Base-by-base conservation (phyloP, 208 protist genomes). In the Trypanosoma theileri region DNA sequence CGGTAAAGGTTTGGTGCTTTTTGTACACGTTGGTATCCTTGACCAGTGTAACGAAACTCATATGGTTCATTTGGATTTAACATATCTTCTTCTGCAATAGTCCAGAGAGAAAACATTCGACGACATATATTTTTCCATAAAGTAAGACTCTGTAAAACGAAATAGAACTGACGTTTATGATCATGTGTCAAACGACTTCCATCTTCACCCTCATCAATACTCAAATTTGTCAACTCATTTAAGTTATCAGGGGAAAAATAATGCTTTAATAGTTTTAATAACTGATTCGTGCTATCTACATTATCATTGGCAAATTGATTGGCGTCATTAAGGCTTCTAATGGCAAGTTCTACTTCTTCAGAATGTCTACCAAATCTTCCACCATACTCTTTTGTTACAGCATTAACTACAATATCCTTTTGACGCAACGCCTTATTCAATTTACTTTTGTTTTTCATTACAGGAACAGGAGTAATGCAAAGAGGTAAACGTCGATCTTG, bases 1-100 rank as follows among this genome's bases (percentile, higher is more conserved):
- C 71, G 66, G 69, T 81, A 92, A 3, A 98, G 75, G 10, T 80
- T 76, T 48, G 95, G 96, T 45, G 79, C 77, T 73, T 97, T 90
- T 71, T 97, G 97, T 66, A 98, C 86, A 21, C 98, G 92, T 71
- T 99, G 95, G 42, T 98, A 75, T 19, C 98, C 98, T 80, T 99
- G 97, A 3, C 96, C 96, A 14, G 95, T 98, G 58, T 85, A 79
- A 12, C 82, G 84, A 64, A 98, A 87, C 59, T 86, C 78, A 61
- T 98, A 98, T 68, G 84, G 84, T 48, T 92, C 81, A 28, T 89
- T 48, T 0, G 81, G 75, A 71, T 82, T 79, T 35, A 99, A 82
- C 59, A 99, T 90, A 76, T 99, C 98, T 59, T 84, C 74, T 70
- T 99, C 98, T 1, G 95, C 93, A 24, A 98, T 88, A 17, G 88